Evolutionary conservation across 208 protist genomes (phyloP), one percentile per base, ranked within the genome.

Genomic region (Zelonia costaricensis): DNA sequence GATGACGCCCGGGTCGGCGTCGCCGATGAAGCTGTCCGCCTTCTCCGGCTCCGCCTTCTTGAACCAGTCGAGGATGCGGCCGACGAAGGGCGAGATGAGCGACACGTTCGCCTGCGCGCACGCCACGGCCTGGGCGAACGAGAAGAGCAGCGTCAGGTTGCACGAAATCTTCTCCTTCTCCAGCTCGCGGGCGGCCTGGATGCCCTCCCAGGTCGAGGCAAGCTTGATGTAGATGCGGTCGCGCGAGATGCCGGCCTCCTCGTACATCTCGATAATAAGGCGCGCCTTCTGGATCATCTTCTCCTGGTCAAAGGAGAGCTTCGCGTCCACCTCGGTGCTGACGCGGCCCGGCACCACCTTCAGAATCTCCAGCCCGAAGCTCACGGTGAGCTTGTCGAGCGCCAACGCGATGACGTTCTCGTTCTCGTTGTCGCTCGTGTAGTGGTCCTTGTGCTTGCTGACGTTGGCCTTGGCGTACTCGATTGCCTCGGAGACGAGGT

Each of bases 71-170:
- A 98, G 88, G 61, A 99, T 99, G 63, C 98, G 93, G 49, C 98
- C 97, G 16, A 97, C 93, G 31, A 99, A 99, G 12, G 98, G 98
- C 20, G 95, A 98, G 69, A 99, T 98, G 30, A 99, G 88, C 1
- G 97, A 92, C 30, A 96, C 97, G 25, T 74, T 69, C 0, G 94
- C 97, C 74, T 99, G 93, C 12, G 98, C 97, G 72, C 93, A 98
- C 40, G 88, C 91, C 30, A 95, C 81, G n/a, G 89, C 96, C 88
- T 98, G 97, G 9, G 87, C 86, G 47, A 98, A 96, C 49, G 80
- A 91, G 76, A 99, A 99, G 54, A 99, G 80, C n/a, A 99, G 83
- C 15, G 98, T 99, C 47, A 99, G 75, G 78, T 99, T 99, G 84
- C 93, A 98, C 69, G 95, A 91, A 67, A 99, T 98, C 58, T 94